Evolutionary conservation across 2,329 filamentous ascomycete species (phyloP).

Genomic region (Epichloe glyceriae): DNA sequence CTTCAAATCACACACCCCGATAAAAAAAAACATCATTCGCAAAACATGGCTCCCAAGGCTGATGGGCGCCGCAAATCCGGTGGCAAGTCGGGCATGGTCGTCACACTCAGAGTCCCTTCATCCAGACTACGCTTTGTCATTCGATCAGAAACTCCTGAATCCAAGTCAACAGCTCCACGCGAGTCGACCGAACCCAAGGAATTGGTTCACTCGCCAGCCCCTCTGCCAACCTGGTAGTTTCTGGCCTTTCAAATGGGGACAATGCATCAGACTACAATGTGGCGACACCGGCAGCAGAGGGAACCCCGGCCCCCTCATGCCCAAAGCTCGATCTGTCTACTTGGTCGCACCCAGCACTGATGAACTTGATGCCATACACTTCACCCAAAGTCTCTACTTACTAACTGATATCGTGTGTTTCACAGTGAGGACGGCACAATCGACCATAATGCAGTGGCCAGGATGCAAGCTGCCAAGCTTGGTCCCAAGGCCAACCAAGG

Average conservation of each 20-base stretch:
- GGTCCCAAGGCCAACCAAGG: constrained; percentile 95
- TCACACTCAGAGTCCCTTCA: constrained; percentile 41
- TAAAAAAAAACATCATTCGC: not conserved
- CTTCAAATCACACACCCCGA: constrained; percentile 6
- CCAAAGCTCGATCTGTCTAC: constrained; percentile 61
- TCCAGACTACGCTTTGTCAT: constrained; percentile 37
- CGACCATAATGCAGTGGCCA: constrained; percentile 39
- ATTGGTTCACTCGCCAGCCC: constrained; percentile 31
- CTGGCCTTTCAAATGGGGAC: constrained; percentile 35
- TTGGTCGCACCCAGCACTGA: not conserved
- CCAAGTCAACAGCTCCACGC: constrained; percentile 28
- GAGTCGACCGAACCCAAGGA: constrained; percentile 21
- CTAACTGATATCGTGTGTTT: not conserved
- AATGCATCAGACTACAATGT: constrained; percentile 47
- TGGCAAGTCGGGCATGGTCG: constrained; percentile 24
- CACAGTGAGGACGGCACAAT: constrained; percentile 49
- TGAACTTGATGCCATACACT: not conserved
- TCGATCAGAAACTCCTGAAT: constrained; percentile 28
- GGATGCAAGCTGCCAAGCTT: constrained; percentile 53
- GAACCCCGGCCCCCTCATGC: constrained; percentile 40
- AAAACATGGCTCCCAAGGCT: constrained; percentile 21
- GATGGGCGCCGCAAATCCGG: constrained; percentile 26
- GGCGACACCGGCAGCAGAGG: constrained; percentile 42
- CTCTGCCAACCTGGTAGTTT: constrained; percentile 26
- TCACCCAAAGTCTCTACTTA: constrained; percentile 16